Evolutionary conservation across 495 filamentous ascomycete genomes (phyloP).

Genomic region (Xylona heveae): DNA sequence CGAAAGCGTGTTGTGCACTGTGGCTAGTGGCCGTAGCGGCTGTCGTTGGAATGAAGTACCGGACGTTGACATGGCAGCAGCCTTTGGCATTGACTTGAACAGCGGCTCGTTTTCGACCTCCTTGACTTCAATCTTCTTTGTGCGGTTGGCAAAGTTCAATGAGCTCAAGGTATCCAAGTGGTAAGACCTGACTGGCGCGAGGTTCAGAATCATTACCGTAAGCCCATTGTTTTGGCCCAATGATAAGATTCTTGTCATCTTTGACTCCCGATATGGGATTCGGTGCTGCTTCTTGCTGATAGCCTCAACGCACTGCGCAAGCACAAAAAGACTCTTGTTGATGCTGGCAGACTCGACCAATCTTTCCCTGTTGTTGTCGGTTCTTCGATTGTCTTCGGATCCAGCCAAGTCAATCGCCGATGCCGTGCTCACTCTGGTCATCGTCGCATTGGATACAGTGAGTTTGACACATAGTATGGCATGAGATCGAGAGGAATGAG

Average conservation of each 20-base stretch:
- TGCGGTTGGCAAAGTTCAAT: conserved; percentile 84
- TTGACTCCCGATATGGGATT: conserved; percentile 84
- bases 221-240: conserved; percentile 90
- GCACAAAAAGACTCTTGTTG: conserved; percentile 90
- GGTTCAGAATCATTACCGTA: conserved; percentile 91
- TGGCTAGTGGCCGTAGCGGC: conserved; percentile 50
- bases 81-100: conserved; percentile 36
- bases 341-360: conserved; percentile 94
- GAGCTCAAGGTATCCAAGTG: conserved; percentile 87
- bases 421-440: conserved; percentile 55
- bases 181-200: conserved; percentile 68
- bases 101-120: conserved; percentile 88
- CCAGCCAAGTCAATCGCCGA: conserved; percentile 94
- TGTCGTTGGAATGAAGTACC: conserved; percentile 37
- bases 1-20: conserved; percentile 34
- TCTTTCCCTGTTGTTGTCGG: conserved; percentile 83
- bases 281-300: conserved; percentile 61
- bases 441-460: conserved; percentile 46
- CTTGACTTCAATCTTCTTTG: conserved; percentile 88
- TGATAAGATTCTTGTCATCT: conserved; percentile 90
- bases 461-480: conserved; percentile 85
- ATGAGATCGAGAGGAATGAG: conserved; percentile 82
- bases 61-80: conserved; percentile 24
- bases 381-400: conserved; percentile 86
- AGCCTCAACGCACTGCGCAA: conserved; percentile 91